Evolutionary conservation across 1,139 yeast species (phyloP).

Genomic region (Arxiozyma heterogenica): DNA sequence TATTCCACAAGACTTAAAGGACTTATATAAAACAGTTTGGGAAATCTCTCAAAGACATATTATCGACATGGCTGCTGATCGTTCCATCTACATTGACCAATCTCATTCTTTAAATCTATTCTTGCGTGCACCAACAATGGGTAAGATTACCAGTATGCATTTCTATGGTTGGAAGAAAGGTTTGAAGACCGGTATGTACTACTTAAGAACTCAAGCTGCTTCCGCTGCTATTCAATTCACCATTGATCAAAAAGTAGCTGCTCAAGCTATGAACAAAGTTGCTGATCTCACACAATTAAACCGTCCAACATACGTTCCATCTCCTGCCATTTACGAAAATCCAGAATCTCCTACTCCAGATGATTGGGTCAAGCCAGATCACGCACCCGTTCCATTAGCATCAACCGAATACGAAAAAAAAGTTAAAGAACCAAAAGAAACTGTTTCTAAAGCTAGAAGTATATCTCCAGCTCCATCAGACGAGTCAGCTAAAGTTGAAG

Average conservation of each 20-base stretch:
- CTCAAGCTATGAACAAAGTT: slow-evolving; percentile 40
- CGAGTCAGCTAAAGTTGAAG: slow-evolving; percentile 22
- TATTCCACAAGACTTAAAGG: slow-evolving; percentile 69
- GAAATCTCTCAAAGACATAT: slow-evolving; percentile 81
- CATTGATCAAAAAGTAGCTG: slow-evolving; percentile 41
- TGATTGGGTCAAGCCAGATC: slow-evolving; percentile 38
- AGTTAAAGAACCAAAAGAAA: slow-evolving; percentile 1
- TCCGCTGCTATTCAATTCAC: slow-evolving; percentile 86
- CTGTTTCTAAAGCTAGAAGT: slow-evolving; percentile 16
- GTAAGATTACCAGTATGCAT: slow-evolving; percentile 90
- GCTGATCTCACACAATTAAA: slow-evolving; percentile 47
- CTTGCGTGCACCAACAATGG: slow-evolving; percentile 75
- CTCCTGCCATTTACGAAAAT: background rate
- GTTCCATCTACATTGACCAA: slow-evolving; percentile 90
- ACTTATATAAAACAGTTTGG: slow-evolving; percentile 90
- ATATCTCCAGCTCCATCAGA: slow-evolving; percentile 24
- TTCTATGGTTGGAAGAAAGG: slow-evolving; percentile 98
- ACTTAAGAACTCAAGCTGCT: slow-evolving; percentile 90
- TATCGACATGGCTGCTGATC: slow-evolving; percentile 90
- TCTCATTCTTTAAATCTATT: slow-evolving; percentile 83
- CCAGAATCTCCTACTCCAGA: slow-evolving; percentile 13
- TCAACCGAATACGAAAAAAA: slow-evolving; percentile 8
- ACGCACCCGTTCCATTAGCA: slow-evolving; percentile 30
- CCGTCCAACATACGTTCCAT: slow-evolving; percentile 41
- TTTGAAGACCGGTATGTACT: slow-evolving; percentile 95